Evolutionary conservation across 352 stramenopile genomes (phyloP), one percentile per base, ranked within the genome.

Genomic region (Globisporangium acanthophoron): DNA sequence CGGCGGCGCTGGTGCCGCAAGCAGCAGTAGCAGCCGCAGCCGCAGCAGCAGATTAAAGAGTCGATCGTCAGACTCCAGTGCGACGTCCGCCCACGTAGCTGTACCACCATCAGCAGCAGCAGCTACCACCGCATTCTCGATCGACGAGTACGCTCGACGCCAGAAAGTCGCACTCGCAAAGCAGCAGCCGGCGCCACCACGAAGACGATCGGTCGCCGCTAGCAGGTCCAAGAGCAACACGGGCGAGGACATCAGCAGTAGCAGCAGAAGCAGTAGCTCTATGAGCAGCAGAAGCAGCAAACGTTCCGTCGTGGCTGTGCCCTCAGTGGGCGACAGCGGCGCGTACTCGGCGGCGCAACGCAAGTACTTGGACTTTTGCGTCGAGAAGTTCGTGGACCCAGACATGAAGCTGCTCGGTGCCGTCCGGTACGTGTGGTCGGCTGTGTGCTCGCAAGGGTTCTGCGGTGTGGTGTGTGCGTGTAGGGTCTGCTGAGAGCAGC

Each of bases 131-230:
- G 11, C 64, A 45, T 73, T 88, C 62, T 85, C 77, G 3, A 85
- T 89, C 54, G 75, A 87, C 8, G 63, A 73, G 41, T 86, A 81
- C 67, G 80, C 79, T 61, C 71, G 67, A 46, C 77, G 78, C 55
- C 74, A 86, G 45, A 74, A 79, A 50, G 74, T 84, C 16, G 50
- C 50, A 39, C 49, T 67, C 27, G 73, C 74, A 12, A 48, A 54
- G 31, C 49, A 24, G 71, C 65, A 0, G 68, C 50, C 52, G 18
- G 56, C 56, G 52, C 45, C 73, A 6, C 33, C 31, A 20, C 64
- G 58, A 6, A 37, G 45, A 54, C 44, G 58, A 44, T 47, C 18
- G 16, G 50, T 37, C 52, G 18, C 15, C 13, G 31, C 31, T 5
- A 59, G 37, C 43, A 56, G 21, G 21, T 24, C 8, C 37, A 41